Base-by-base conservation (phyloP, 2,329 filamentous ascomycete genomes). In the Curvularia sp. region DNA sequence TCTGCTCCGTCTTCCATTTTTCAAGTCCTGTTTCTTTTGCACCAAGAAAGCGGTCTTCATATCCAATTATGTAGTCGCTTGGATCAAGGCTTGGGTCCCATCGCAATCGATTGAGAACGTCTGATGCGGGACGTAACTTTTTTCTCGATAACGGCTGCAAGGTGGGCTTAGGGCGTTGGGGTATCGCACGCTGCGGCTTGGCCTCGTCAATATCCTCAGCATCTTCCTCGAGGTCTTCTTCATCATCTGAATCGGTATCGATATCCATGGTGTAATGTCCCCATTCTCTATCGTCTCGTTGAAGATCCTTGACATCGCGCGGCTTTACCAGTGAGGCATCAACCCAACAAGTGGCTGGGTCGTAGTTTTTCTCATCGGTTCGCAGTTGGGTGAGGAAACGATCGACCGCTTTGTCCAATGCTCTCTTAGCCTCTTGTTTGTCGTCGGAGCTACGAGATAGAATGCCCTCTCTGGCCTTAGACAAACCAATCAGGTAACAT, bases 401-500 rank as follows among this genome's bases (percentile, higher is more conserved):
- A 9, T 73, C 68, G 5, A 80, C 59, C 0, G 67, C 54, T 13
- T 73, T 71, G 13, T 75, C 61, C 7, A 89, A 74, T 1, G 78
- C 75, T 25, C 77, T 78, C 3, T 82, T 75, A 1, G 80, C 77
- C 3, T 75, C 59, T 49, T 78, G 78, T 10, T 79, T 73, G 18
- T 83, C 80, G 4, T 83, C 69, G 18, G 66, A 56, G 13, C 32
- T 58, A 4, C 32, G 32, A 13, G 25, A 3, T 1, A 32, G 42
- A 2, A 27, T 23, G 5, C 45, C 18, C 23, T 48, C 60, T 1
- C 58, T 19, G 18, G 45, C 53, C 43, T 66, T 72, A 3, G 74
- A 69, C 12, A 90, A 77, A 0, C 87, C 87, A 19, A 89, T 80
- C 2, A 90, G 79, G 68, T 89, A 89, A 60, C 80, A 86, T 3